Evolutionary conservation across 2,329 filamentous ascomycete species (phyloP).

Genomic region (Alternaria atra): DNA sequence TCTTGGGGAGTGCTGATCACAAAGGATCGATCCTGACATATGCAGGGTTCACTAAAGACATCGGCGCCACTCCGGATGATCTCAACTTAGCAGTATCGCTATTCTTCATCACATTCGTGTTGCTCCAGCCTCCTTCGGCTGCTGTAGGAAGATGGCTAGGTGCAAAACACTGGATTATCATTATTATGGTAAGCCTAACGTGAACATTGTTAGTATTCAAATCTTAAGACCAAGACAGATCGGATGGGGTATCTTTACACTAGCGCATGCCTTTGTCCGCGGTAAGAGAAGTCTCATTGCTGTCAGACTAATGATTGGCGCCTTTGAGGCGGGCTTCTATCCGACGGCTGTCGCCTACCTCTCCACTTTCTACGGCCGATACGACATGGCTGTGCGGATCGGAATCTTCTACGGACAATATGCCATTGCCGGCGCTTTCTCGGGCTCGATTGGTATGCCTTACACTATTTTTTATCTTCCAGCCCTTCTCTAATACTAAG

Average conservation of each 20-base stretch:
- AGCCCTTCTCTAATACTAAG: slow-evolving; percentile 2
- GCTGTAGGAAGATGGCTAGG: slow-evolving; percentile 33
- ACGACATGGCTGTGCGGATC: slow-evolving; percentile 55
- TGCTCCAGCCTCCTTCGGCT: slow-evolving; percentile 33
- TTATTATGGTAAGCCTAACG: slow-evolving; percentile 26
- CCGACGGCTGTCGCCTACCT: slow-evolving; percentile 64
- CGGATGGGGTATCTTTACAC: slow-evolving; percentile 36
- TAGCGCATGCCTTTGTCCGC: slow-evolving; percentile 35
- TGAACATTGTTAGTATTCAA: not conserved
- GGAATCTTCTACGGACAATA: slow-evolving; percentile 57
- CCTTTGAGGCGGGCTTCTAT: slow-evolving; percentile 64
- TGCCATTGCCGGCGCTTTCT: slow-evolving; percentile 54
- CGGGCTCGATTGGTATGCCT: slow-evolving; percentile 48
- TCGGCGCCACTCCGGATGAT: slow-evolving; percentile 30
- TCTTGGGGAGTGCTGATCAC: not conserved
- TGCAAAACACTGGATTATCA: slow-evolving; percentile 28
- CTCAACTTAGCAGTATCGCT: slow-evolving; percentile 37
- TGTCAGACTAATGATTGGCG: slow-evolving; percentile 47
- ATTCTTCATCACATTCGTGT: slow-evolving; percentile 37
- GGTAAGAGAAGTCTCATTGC: slow-evolving; percentile 29
- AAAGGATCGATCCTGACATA: slow-evolving; percentile 2
- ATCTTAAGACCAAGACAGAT: slow-evolving; percentile 19
- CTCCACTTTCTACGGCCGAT: slow-evolving; percentile 58
- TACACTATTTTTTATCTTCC: not conserved
- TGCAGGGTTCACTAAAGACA: slow-evolving; percentile 33